Evolutionary conservation across 2,329 filamentous ascomycete species (phyloP).

Genomic region (Hymenoscyphus occultus): DNA sequence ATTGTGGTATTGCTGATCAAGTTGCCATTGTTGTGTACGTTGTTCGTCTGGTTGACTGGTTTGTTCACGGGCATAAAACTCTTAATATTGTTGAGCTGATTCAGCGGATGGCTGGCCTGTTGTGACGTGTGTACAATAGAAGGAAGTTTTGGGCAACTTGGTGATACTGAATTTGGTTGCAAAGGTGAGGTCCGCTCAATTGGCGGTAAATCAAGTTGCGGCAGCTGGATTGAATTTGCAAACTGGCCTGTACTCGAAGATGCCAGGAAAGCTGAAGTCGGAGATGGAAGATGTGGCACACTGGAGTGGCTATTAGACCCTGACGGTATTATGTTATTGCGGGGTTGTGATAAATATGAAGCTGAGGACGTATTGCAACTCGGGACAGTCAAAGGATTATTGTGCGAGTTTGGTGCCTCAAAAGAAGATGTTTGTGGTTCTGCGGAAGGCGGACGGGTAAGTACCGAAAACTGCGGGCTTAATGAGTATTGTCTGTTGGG

Average conservation of each 20-base stretch:
- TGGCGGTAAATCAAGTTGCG: constrained; percentile 10
- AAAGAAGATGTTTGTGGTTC: background rate
- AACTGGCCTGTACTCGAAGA: constrained; percentile 1
- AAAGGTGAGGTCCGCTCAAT: constrained; percentile 2
- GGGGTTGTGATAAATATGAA: background rate
- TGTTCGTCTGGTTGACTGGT: background rate
- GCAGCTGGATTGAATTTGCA: constrained; percentile 3
- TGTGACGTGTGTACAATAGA: background rate
- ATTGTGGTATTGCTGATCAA: background rate
- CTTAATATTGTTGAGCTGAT: constrained; percentile 20
- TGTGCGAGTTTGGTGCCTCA: constrained; percentile 3
- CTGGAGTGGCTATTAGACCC: background rate
- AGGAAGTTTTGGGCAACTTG: constrained; percentile 2
- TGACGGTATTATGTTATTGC: background rate
- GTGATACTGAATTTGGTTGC: background rate
- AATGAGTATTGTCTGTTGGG: background rate
- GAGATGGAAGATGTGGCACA: constrained; percentile 1
- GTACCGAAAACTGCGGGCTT: constrained; percentile 8
- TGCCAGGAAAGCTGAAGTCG: background rate
- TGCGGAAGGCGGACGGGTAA: constrained; percentile 4
- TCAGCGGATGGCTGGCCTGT: background rate
- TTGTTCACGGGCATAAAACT: constrained; percentile 27
- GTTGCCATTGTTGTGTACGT: constrained; percentile 7
- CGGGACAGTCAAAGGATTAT: background rate
- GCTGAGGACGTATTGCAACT: background rate